These are phyloP conservation scores for Eustoma russellianum DNA, from an alignment of 257 asterid genomes.

Conservation along the genomic window DNA sequence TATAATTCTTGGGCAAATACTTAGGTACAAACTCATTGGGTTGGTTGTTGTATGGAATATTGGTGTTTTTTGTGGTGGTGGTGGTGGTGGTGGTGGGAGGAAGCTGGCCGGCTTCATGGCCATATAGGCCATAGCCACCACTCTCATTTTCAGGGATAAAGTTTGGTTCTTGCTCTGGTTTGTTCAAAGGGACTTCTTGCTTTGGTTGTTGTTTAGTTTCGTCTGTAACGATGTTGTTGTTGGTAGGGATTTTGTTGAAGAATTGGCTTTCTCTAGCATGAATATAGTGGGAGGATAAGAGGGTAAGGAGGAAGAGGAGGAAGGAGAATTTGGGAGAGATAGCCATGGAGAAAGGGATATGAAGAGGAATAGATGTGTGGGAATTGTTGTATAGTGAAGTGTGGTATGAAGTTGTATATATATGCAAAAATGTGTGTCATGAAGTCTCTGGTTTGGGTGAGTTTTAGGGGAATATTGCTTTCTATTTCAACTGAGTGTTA, in stretches of 20 bases:
- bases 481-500: too few relatives aligned
- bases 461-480: too few relatives aligned
- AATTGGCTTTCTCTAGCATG: slow-evolving; percentile 75
- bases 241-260: slow-evolving; percentile 49
- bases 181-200: slow-evolving; percentile 12
- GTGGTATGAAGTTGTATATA: too few relatives aligned
- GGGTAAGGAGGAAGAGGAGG: slow-evolving; percentile 42
- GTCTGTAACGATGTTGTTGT: slow-evolving; percentile 15
- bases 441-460: too few relatives aligned
- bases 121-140: slow-evolving; percentile 62
- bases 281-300: slow-evolving; percentile 25
- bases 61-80: slow-evolving; percentile 5
- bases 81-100: slow-evolving; percentile 45
- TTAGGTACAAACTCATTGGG: slow-evolving; percentile 21
- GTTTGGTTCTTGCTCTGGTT: slow-evolving; percentile 37
- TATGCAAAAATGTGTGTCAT: too few relatives aligned
- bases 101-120: slow-evolving; percentile 58
- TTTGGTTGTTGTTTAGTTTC: slow-evolving; percentile 15
- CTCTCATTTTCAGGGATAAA: slow-evolving; percentile 53
- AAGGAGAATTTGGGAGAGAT: slow-evolving; percentile 29
- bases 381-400: too few relatives aligned
- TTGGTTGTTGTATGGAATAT: slow-evolving; percentile 6
- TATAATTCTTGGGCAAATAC: slow-evolving; percentile 67
- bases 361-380: too few relatives aligned
- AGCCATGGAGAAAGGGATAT: slow-evolving; percentile 27